Conservation (phyloP, 192 early-diverging fungal genomes). For the Chytriomyces sp. region DNA sequence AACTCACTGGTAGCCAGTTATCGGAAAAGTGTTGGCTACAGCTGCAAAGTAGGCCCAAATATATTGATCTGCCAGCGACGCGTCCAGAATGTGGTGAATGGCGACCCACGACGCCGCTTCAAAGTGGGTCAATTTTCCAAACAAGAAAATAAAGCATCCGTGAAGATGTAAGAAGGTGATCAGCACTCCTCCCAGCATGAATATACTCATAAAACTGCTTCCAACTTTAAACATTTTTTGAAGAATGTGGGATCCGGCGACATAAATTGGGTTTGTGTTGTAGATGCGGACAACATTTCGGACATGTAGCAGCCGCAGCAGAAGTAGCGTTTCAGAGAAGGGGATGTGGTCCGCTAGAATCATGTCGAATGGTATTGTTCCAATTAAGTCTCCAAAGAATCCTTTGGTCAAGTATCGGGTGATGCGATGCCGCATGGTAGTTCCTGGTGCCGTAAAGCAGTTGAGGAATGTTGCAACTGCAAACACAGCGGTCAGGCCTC, state of each 20-base stretch:
- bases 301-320: constrained; percentile 40
- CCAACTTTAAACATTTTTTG: constrained; percentile 43
- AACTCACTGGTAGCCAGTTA: constrained; percentile 46
- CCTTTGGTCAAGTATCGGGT: constrained; percentile 16
- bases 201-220: constrained; percentile 48
- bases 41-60: constrained; percentile 50
- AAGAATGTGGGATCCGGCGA: constrained; percentile 18
- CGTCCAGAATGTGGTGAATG: constrained; percentile 19
- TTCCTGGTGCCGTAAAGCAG: background rate
- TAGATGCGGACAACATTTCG: constrained; percentile 34
- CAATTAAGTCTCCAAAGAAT: constrained; percentile 37
- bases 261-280: constrained; percentile 36
- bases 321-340: constrained; percentile 36
- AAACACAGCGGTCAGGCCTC: constrained; percentile 26
- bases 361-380: constrained; percentile 44
- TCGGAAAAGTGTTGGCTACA: constrained; percentile 49
- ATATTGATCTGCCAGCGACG: constrained; percentile 44
- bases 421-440: background rate
- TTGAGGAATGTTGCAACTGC: constrained; percentile 29
- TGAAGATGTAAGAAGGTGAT: constrained; percentile 49
- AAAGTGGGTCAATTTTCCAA: constrained; percentile 40
- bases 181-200: constrained; percentile 40
- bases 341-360: constrained; percentile 21
- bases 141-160: constrained; percentile 45
- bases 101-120: constrained; percentile 37